These are phyloP conservation scores for Colletotrichum sp. DNA, from an alignment of 2,329 filamentous ascomycete genomes.

Conservation along the genomic window DNA sequence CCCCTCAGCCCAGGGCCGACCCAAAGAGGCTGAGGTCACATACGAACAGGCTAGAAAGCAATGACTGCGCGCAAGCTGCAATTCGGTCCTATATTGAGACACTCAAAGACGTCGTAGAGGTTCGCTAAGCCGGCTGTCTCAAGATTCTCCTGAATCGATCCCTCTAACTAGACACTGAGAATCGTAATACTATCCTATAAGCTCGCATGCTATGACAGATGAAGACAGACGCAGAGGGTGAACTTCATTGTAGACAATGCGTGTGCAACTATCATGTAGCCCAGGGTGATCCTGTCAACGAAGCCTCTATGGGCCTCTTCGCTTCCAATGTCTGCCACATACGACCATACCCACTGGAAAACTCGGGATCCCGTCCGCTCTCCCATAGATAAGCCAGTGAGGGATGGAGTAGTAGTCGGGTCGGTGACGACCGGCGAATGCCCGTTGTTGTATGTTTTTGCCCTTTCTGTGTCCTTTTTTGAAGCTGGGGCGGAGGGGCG, in stretches of 20 bases:
- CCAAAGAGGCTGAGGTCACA: too few relatives aligned
- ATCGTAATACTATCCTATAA: too few relatives aligned
- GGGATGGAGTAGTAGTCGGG: neutral
- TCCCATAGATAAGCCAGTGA: neutral
- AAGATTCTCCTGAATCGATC: neutral
- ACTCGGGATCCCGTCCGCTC: neutral
- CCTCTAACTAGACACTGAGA: neutral
- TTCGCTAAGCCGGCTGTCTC: neutral
- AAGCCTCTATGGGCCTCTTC: too few relatives aligned
- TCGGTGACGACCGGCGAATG: neutral
- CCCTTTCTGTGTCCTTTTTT: neutral
- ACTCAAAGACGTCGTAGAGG: neutral
- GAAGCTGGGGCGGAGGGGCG: neutral
- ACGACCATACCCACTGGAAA: neutral
- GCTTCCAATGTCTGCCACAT: accelerated
- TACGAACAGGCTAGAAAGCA: neutral
- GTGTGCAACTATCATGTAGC: too few relatives aligned
- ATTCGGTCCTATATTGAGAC: neutral
- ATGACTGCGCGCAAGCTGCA: neutral
- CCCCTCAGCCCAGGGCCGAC: too few relatives aligned
- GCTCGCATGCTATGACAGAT: too few relatives aligned
- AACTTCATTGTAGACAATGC: too few relatives aligned
- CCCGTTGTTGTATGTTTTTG: neutral
- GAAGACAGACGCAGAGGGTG: too few relatives aligned
- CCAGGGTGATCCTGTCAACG: too few relatives aligned